These are phyloP conservation scores for Euphorbia peplus DNA, from an alignment of 345 rosid species.

Conservation along the genomic window DNA sequence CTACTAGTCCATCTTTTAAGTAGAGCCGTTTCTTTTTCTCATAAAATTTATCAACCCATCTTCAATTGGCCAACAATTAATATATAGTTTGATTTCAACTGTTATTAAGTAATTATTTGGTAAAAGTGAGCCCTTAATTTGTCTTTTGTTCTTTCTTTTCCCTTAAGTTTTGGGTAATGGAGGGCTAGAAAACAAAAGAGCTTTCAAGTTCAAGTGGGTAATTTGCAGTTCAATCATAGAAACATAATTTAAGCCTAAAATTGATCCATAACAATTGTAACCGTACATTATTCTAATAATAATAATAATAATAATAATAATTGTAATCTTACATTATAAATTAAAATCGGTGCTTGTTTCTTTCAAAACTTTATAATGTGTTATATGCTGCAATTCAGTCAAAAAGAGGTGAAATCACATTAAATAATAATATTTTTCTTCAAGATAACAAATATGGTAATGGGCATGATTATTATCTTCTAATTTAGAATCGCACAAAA, in stretches of 20 bases:
- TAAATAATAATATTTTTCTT: slow-evolving; percentile 19
- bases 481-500: no score
- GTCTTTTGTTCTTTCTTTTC: neutral
- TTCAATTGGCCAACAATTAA: neutral
- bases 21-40: neutral
- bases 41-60: neutral
- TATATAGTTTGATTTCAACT: neutral
- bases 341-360: neutral
- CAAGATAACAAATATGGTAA: slow-evolving; percentile 11
- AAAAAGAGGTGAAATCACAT: slow-evolving; percentile 11
- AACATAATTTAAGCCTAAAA: neutral
- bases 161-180: neutral
- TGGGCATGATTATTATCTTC: neutral
- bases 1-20: neutral
- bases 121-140: neutral
- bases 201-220: neutral
- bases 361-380: neutral
- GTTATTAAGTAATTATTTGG: neutral
- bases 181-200: neutral
- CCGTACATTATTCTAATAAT: no score
- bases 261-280: neutral
- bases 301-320: no score
- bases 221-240: neutral
- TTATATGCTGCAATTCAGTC: neutral
- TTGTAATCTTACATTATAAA: neutral